These are phyloP conservation scores for Camellia granthamiana DNA, from an alignment of 148 eudicot genomes.

Conservation along the genomic window DNA sequence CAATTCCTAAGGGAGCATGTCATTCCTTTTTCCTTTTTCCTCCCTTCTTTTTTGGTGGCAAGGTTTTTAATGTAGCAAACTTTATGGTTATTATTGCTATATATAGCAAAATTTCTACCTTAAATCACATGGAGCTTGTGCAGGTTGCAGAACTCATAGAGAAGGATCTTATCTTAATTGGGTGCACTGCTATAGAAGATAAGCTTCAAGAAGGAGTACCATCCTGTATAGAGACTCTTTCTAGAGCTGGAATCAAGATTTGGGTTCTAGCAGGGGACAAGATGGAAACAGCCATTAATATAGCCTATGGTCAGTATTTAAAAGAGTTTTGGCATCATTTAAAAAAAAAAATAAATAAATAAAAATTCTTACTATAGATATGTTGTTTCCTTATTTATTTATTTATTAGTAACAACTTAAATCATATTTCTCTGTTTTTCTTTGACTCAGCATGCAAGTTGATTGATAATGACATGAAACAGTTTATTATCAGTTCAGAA, in stretches of 20 bases:
- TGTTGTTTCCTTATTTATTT: not conserved
- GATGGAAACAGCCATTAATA: conserved; percentile 97
- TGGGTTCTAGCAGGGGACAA: conserved; percentile 99
- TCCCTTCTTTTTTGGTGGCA: no score
- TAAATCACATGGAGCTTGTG: not conserved
- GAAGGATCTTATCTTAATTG: conserved; percentile 81
- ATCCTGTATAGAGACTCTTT: conserved; percentile 82
- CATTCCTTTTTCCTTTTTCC: no score
- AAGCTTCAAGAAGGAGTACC: conserved; percentile 99
- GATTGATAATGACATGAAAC: conserved; percentile 87
- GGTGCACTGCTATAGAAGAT: conserved; percentile 96
- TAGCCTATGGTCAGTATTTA: conserved; percentile 73
- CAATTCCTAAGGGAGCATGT: no score
- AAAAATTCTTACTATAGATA: not conserved
- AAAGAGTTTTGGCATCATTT: not conserved
- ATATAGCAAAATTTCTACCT: no score
- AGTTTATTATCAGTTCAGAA: conserved; percentile 88
- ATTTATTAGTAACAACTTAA: not conserved
- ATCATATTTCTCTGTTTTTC: not conserved
- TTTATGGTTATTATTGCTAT: no score
- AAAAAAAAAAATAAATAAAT: no score
- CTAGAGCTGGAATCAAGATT: conserved; percentile 93
- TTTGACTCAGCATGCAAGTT: conserved; percentile 83
- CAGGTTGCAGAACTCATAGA: conserved; percentile 97
- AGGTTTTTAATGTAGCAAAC: no score